Base-by-base conservation (phyloP, 352 stramenopile species). In the Phytopythium oedochilum region DNA sequence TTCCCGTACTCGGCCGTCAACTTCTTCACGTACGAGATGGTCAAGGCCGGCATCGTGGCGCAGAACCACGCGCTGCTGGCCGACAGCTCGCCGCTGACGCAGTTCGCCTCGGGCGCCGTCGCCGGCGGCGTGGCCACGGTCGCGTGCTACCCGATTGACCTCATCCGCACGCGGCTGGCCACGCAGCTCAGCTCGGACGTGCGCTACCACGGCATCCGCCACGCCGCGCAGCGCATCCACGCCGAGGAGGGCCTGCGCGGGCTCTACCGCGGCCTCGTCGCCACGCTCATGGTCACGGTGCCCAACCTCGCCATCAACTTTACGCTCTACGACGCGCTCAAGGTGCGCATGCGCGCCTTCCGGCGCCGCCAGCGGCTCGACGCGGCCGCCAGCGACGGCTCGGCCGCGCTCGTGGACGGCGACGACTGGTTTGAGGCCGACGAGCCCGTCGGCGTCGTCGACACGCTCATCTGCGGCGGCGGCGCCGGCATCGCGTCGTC, bases 1-100 rank as follows among this genome's bases (percentile, higher is more conserved):
- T 98, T 99, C 70, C 96, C 96, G 46, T 99, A 98, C 69, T 97
- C 89, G 40, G 96, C 93, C 0, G 97, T 98, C 58, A 98, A 99
- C 57, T 99, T 99, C 68, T 97, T 94, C 64, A 94, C 93, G 38
- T 99, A 97, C 59, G 96, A 99, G 71, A 81, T 91, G 79, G 59
- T 95, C 77, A 92, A 86, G 82, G 75, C 76, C 68, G 60, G 64
- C 29, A 80, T 92, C 52, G 80, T 89, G 48, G 67, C 78, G 23
- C 71, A 86, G 44, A 59, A 88, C 49, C 64, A 89, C 60, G 70
- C 82, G 39, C 60, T 54, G 9, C 88, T 96, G 57, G 75, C 84
- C n/a, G 67, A 90, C 9, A 87, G 56, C 42, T 82, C 75, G 46
- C 88, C 76, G 71, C 86, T 66, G 17, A 92, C 80, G 23, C 86